phyloP scores from a whole-genome alignment of 2,329 filamentous ascomycete species.

The Fusarium sp. region DNA sequence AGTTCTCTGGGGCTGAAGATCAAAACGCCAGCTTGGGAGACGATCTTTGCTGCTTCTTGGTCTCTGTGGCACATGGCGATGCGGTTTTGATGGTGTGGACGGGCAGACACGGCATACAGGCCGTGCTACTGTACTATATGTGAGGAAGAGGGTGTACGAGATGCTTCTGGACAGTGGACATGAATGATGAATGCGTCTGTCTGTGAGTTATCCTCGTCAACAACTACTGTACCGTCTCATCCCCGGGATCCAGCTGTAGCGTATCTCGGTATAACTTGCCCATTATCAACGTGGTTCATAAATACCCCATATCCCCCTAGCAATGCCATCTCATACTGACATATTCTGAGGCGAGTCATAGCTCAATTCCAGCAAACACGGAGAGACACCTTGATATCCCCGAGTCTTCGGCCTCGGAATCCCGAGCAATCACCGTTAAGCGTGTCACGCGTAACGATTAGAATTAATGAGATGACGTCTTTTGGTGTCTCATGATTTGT shows the following conservation, averaged over 20 bases:
- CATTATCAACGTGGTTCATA: constrained; percentile 1
- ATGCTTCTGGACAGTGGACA: constrained; percentile 5
- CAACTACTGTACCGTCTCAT: no score
- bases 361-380: constrained; percentile 9
- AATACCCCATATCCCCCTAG: not conserved
- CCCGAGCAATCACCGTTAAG: constrained; percentile 26
- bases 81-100: constrained; percentile 20
- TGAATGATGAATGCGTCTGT: not conserved
- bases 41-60: constrained; percentile 5
- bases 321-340: not conserved
- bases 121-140: constrained; percentile 21
- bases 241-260: not conserved
- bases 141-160: constrained; percentile 27
- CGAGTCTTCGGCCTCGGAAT: constrained; percentile 24
- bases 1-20: not conserved
- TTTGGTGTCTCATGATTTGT: constrained; percentile 12
- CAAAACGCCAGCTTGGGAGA: not conserved
- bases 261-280: constrained; percentile 4
- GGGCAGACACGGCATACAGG: constrained; percentile 32
- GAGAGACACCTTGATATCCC: constrained; percentile 24
- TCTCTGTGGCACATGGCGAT: constrained; percentile 12
- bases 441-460: constrained; percentile 12
- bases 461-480: constrained; percentile 25
- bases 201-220: not conserved
- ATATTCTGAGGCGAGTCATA: constrained; percentile 24